Percentiles rank a stretch among this genome's conserved stretches.
phyloP scores from a whole-genome alignment of 331 rosid genomes.

The Quercus lobata region DNA sequence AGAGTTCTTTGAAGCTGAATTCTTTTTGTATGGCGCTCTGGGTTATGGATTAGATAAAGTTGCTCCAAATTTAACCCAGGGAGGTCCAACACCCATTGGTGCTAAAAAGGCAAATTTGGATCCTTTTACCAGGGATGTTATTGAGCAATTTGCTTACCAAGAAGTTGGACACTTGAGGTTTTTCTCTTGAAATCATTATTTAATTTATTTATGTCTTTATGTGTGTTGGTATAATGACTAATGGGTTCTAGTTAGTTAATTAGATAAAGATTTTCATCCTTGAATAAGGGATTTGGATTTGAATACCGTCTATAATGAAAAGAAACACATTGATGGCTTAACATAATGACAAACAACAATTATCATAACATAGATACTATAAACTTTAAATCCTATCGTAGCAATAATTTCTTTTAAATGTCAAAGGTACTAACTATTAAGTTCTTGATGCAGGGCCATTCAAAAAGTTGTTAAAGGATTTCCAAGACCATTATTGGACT shows the following conservation, averaged over 20 bases:
- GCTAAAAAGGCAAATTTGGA: slow-evolving; percentile 43
- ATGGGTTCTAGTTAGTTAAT: too few relatives aligned
- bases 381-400: not conserved
- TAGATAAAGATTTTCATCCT: too few relatives aligned
- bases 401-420: too few relatives aligned
- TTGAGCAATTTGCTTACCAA: slow-evolving; percentile 65
- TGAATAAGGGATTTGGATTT: too few relatives aligned
- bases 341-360: too few relatives aligned
- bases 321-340: too few relatives aligned
- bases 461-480: slow-evolving; percentile 35
- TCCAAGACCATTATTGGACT: slow-evolving; percentile 69
- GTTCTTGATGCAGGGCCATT: slow-evolving; percentile 25
- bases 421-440: too few relatives aligned
- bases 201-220: not conserved
- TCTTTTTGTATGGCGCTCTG: slow-evolving; percentile 58
- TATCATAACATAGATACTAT: too few relatives aligned
- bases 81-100: slow-evolving; percentile 74
- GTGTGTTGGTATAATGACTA: too few relatives aligned
- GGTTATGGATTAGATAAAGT: slow-evolving; percentile 62
- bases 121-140: slow-evolving; percentile 30
- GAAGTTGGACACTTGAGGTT: slow-evolving; percentile 90
- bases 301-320: too few relatives aligned
- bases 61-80: slow-evolving; percentile 47
- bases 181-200: not conserved
- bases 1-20: slow-evolving; percentile 78